Evolutionary conservation across 2,329 filamentous ascomycete genomes (phyloP).

Genomic region (Pezizomycotina sp.): DNA sequence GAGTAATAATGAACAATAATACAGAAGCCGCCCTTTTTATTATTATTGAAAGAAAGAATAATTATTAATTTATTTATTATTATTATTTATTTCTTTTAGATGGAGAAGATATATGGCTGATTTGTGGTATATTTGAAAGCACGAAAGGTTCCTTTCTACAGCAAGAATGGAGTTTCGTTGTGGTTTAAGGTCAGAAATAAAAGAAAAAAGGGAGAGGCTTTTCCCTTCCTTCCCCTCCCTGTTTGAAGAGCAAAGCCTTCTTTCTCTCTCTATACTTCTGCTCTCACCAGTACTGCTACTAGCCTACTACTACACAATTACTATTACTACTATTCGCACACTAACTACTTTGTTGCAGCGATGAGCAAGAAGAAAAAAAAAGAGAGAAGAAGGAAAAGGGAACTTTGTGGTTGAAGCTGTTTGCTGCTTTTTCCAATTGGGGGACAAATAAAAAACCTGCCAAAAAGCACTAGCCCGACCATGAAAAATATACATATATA

Average conservation of each 20-base stretch:
- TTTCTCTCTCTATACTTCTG: background rate
- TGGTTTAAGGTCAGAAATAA: slow-evolving; percentile 3
- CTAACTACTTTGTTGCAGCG: background rate
- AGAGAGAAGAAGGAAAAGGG: slow-evolving; percentile 8
- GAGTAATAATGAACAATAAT: background rate
- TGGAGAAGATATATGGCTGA: background rate
- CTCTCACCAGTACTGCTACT: background rate
- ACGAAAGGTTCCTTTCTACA: background rate
- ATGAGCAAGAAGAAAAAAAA: slow-evolving; percentile 9
- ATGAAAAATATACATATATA: too few species aligned
- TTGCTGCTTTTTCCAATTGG: slow-evolving; percentile 1
- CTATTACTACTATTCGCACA: background rate
- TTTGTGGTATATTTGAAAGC: background rate
- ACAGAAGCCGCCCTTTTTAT: background rate
- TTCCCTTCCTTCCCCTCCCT: background rate
- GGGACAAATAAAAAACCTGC: slow-evolving; percentile 1
- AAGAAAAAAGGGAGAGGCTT: background rate
- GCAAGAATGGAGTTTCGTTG: background rate
- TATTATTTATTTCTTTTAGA: background rate
- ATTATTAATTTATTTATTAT: background rate
- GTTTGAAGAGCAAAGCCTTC: background rate
- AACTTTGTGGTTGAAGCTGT: background rate
- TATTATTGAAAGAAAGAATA: background rate
- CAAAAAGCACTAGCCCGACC: too few species aligned
- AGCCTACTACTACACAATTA: background rate